Evolutionary conservation across 495 filamentous ascomycete species (phyloP), one percentile per base, ranked within the genome.

Genomic region (Patellaria atrata): DNA sequence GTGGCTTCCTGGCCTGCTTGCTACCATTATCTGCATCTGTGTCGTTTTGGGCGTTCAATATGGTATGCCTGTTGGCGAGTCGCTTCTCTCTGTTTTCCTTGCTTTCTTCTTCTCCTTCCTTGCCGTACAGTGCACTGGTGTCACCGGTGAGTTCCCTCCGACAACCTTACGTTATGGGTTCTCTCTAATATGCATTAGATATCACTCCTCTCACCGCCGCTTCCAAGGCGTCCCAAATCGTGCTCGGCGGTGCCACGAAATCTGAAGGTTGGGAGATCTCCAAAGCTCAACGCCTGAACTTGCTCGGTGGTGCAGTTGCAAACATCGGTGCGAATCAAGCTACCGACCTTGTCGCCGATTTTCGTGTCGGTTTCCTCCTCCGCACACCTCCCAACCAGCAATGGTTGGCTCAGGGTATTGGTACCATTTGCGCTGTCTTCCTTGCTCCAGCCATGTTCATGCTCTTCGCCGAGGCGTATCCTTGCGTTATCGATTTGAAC

Each of bases 81-180:
- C 69, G 10, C 58, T 80, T 31, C 58, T 80, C 20, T 68, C 73
- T 17, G 59, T 69, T 42, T 22, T 79, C 19, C 56, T 80, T 18
- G 70, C 71, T 29, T 74, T 79, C 61, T 51, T 79, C 50, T 79
- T 79, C 53, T 69, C 73, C 10, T 79, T 79, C 59, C 56, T 79
- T 27, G 70, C 69, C 37, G 73, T 77, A 43, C 71, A 79, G 51
- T 69, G 70, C 48, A 67, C 67, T 11, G 64, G 61, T 35, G 73
- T 67, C 20, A 76, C 74, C 6, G 44, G 43, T 45, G 19, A 42
- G 38, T 37, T 5, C 4, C 8, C 14, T 3, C 23, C 5, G 17
- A 10, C 3, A 8, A 27, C n/a, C 24, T 5, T 13, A 4, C 21
- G 22, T 15, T 19, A 23, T 12, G 26, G 2, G 10, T 3, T 2